phyloP scores from a whole-genome alignment of 768 basidiomycete species.

The Lactarius hatsudake region DNA sequence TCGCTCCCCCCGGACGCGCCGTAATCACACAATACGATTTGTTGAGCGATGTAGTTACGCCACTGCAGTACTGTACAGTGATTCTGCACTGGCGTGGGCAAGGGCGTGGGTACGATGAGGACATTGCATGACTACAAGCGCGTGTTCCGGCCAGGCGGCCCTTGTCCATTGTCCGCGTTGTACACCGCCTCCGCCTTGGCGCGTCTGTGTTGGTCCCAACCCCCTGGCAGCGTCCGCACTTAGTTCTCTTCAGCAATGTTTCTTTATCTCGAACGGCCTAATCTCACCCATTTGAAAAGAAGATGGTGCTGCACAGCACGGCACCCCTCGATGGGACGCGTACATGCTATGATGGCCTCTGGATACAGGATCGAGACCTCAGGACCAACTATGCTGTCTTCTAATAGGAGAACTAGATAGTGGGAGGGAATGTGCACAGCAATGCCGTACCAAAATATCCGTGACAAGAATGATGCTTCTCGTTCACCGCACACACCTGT shows the following conservation, averaged over 20 bases:
- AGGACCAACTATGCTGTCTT: not conserved
- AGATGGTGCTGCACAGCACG: not conserved
- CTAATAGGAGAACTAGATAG: not conserved
- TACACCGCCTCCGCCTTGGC: not conserved
- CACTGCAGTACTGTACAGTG: not conserved
- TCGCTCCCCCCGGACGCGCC: not conserved
- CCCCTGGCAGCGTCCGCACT: too few species aligned
- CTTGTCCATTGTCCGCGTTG: not conserved
- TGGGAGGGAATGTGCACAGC: not conserved
- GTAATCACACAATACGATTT: not conserved
- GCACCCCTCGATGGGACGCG: not conserved
- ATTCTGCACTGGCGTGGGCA: not conserved
- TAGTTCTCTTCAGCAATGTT: too few species aligned
- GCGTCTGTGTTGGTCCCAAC: too few species aligned
- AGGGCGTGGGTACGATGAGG: too few species aligned
- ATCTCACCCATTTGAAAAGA: not conserved
- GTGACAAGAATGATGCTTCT: not conserved
- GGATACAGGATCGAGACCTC: not conserved
- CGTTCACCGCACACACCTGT: not conserved
- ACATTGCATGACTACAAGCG: too few species aligned
- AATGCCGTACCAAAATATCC: not conserved
- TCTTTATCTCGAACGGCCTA: not conserved
- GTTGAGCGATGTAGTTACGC: not conserved
- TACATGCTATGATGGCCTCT: not conserved
- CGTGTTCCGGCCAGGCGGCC: not conserved